Conservation (phyloP, 176 grass and related monocot species). For the Panicum miliaceum region DNA sequence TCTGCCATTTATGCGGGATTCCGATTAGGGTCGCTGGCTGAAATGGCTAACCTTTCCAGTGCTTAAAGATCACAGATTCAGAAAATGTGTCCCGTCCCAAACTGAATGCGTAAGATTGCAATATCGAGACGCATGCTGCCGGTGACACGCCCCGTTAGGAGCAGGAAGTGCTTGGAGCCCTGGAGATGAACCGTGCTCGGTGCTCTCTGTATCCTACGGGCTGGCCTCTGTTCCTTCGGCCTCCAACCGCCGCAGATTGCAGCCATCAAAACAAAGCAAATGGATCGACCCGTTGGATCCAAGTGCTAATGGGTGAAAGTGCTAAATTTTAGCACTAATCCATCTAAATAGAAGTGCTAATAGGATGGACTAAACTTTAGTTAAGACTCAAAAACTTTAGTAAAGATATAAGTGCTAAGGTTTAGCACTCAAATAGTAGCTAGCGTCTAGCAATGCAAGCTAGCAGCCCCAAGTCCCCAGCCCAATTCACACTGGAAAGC, state of each 20-base stretch:
- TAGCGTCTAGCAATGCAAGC: neutral
- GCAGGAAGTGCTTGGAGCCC: neutral
- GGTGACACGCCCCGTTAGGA: neutral
- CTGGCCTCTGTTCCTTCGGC: neutral
- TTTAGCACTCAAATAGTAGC: neutral
- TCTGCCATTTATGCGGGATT: too few species aligned
- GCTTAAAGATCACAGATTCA: constrained; percentile 4
- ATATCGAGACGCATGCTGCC: neutral
- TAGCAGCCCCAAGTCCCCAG: neutral
- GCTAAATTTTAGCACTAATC: too few species aligned
- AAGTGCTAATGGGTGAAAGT: too few species aligned
- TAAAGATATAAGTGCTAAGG: too few species aligned
- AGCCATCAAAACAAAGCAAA: neutral
- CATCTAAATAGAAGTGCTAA: too few species aligned
- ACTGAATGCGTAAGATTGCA: neutral
- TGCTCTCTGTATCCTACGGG: neutral
- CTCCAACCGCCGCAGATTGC: neutral
- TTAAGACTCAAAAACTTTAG: too few species aligned
- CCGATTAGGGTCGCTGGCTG: too few species aligned
- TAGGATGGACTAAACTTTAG: too few species aligned
- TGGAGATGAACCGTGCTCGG: neutral
- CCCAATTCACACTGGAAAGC: neutral
- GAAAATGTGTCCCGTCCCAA: neutral
- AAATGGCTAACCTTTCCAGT: too few species aligned
- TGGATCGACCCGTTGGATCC: neutral